phyloP scores from a whole-genome alignment of 306 rosid genomes.

The Vigna trinervia region DNA sequence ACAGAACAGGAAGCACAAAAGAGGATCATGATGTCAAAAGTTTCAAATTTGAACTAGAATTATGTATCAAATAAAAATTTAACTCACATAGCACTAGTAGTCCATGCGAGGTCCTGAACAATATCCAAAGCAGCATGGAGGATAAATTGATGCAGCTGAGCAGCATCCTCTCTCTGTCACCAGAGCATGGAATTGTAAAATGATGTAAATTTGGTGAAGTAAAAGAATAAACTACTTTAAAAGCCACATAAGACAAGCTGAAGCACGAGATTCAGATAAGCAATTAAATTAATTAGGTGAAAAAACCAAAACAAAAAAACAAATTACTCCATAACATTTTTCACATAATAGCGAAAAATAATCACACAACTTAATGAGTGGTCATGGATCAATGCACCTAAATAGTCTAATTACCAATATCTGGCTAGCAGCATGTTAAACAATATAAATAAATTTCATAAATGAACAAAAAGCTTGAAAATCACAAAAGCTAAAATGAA shows the following conservation, averaged over 20 bases:
- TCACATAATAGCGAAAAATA: conserved; percentile 17
- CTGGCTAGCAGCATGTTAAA: not conserved
- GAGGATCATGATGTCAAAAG: not conserved
- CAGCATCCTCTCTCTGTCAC: conserved; percentile 93
- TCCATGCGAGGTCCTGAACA: conserved; percentile 99
- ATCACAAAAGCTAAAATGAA: not conserved
- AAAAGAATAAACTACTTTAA: conserved; percentile 1
- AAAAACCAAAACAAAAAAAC: conserved; percentile 4
- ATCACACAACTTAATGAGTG: conserved; percentile 13
- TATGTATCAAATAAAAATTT: not conserved
- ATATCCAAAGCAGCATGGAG: conserved; percentile 94
- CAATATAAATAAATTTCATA: not conserved
- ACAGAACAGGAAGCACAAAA: conserved; percentile 18
- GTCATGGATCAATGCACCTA: conserved; percentile 2
- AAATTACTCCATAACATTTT: conserved; percentile 22
- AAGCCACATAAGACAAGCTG: conserved; percentile 3
- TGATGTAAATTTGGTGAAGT: not conserved
- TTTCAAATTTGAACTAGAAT: not conserved
- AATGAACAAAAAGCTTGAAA: conserved; percentile 9
- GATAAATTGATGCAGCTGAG: conserved; percentile 96
- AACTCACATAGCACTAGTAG: conserved; percentile 95
- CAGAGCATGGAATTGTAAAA: conserved; percentile 34
- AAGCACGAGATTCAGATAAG: conserved; percentile 22
- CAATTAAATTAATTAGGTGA: conserved; percentile 16
- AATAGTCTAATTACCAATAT: conserved; percentile 8